phyloP scores from a whole-genome alignment of 352 stramenopile species.

The Pythium myriotylum region DNA sequence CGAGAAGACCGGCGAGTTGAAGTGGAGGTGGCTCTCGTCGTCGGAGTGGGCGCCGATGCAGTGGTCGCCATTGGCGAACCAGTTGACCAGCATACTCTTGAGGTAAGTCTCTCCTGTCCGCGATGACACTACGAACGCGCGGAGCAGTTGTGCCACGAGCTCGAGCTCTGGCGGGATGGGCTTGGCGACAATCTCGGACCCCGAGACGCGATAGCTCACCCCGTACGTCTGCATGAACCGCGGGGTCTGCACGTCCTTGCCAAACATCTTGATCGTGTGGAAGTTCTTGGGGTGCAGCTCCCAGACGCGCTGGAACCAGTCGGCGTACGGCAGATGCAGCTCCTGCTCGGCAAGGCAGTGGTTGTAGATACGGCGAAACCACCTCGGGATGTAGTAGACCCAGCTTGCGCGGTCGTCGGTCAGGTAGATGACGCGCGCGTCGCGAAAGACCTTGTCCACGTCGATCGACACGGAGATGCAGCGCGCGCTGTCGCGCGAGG shows the following conservation, averaged over 20 bases:
- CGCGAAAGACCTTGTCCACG: slow-evolving; percentile 27
- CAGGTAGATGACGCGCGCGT: slow-evolving; percentile 31
- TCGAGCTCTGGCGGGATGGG: slow-evolving; percentile 41
- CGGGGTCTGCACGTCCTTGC: slow-evolving; percentile 55
- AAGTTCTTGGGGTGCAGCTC: slow-evolving; percentile 55
- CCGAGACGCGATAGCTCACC: slow-evolving; percentile 54
- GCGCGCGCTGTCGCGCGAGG: slow-evolving; percentile 18
- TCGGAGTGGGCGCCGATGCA: slow-evolving; percentile 82
- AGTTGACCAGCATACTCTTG: slow-evolving; percentile 64
- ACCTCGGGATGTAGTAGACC: slow-evolving; percentile 65
- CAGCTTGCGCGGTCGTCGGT: slow-evolving; percentile 45
- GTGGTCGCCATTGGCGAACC: slow-evolving; percentile 81
- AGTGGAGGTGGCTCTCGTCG: slow-evolving; percentile 61
- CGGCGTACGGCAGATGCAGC: slow-evolving; percentile 22
- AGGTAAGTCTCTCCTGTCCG: slow-evolving; percentile 19
- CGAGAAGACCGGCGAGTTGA: slow-evolving; percentile 60
- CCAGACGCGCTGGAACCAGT: slow-evolving; percentile 49
- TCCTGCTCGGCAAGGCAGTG: slow-evolving; percentile 15
- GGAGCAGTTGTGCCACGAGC: slow-evolving; percentile 44
- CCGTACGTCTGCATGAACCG: slow-evolving; percentile 72
- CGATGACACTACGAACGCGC: slow-evolving; percentile 44
- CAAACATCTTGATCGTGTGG: slow-evolving; percentile 76
- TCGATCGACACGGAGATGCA: slow-evolving; percentile 28
- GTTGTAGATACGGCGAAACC: slow-evolving; percentile 52
- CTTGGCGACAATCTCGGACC: slow-evolving; percentile 49